Evolutionary conservation across 192 early-diverging fungal genomes (phyloP).

Genomic region (Lunasporangiospora selenospora): DNA sequence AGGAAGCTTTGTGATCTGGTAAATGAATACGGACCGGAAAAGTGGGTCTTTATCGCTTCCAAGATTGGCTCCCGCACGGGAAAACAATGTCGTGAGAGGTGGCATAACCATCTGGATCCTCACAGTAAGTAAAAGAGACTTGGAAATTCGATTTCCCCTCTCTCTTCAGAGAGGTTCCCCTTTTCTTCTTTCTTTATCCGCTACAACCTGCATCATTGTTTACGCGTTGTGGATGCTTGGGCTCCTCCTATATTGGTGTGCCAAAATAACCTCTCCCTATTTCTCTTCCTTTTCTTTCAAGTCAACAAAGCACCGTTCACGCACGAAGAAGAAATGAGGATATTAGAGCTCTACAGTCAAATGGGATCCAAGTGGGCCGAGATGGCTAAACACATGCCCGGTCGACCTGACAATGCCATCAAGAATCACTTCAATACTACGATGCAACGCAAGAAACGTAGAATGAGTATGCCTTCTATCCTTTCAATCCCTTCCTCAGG

Average conservation of each 20-base stretch:
- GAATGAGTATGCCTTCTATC: slow-evolving; percentile 34
- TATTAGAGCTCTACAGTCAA: slow-evolving; percentile 13
- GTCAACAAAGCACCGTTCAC: slow-evolving; percentile 27
- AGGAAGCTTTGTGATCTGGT: slow-evolving; percentile 6
- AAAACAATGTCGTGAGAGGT: slow-evolving; percentile 19
- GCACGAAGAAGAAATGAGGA: slow-evolving; percentile 18
- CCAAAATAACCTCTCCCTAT: neutral
- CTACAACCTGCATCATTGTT: too few species aligned
- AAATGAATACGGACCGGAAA: slow-evolving; percentile 13
- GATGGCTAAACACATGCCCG: slow-evolving; percentile 22
- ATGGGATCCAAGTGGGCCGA: slow-evolving; percentile 27
- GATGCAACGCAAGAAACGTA: slow-evolving; percentile 19
- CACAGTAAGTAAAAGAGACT: slow-evolving; percentile 5
- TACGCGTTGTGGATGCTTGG: too few species aligned
- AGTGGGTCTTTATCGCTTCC: slow-evolving; percentile 25
- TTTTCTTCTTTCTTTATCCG: too few species aligned
- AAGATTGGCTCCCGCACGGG: slow-evolving; percentile 21
- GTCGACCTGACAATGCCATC: slow-evolving; percentile 24
- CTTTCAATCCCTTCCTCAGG: neutral
- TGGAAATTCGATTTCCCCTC: too few species aligned
- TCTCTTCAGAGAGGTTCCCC: too few species aligned
- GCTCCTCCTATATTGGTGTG: too few species aligned
- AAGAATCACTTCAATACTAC: slow-evolving; percentile 29
- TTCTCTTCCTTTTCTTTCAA: neutral
- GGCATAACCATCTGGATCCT: slow-evolving; percentile 17